These are phyloP conservation scores for Coemansia sp. DNA, from an alignment of 192 early-diverging fungal species.

Conservation along the genomic window DNA sequence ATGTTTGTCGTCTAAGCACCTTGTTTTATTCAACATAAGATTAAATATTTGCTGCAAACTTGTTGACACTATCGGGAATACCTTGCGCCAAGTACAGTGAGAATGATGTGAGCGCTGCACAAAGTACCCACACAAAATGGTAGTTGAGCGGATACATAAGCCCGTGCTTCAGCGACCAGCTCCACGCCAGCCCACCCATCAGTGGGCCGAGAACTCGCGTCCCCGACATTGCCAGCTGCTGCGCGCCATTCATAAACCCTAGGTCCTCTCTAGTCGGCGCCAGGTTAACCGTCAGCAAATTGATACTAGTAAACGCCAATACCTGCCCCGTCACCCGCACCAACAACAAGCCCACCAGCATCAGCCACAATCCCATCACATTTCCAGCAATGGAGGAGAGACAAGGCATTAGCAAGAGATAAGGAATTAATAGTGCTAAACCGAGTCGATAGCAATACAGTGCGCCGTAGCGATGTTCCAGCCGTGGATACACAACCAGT, in stretches of 20 bases:
- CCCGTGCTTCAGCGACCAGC: slow-evolving; percentile 35
- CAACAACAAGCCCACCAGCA: slow-evolving; percentile 13
- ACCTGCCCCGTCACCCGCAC: slow-evolving; percentile 16
- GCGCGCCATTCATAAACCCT: slow-evolving; percentile 1
- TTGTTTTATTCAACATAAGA: too few relatives aligned
- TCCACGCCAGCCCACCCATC: slow-evolving; percentile 21
- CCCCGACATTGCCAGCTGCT: slow-evolving; percentile 12
- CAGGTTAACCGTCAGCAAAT: slow-evolving; percentile 35
- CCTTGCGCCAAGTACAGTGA: slow-evolving; percentile 8
- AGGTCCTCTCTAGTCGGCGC: not conserved
- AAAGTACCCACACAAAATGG: slow-evolving; percentile 40
- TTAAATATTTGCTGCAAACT: slow-evolving; percentile 21
- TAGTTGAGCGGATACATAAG: slow-evolving; percentile 37
- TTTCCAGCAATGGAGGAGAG: slow-evolving; percentile 10
- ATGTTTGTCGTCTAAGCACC: not conserved
- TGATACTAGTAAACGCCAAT: slow-evolving; percentile 30
- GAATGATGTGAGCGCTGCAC: slow-evolving; percentile 2
- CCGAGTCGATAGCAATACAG: slow-evolving; percentile 45
- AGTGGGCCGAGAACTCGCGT: slow-evolving; percentile 30
- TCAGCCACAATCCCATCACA: slow-evolving; percentile 13
- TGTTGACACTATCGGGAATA: slow-evolving; percentile 35
- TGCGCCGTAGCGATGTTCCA: slow-evolving; percentile 44
- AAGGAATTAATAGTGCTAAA: slow-evolving; percentile 13
- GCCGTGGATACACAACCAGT: slow-evolving; percentile 49
- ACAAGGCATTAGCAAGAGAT: slow-evolving; percentile 12